Evolutionary conservation across 805 yeast genomes (phyloP).

Genomic region (Candida fluviatilis): DNA sequence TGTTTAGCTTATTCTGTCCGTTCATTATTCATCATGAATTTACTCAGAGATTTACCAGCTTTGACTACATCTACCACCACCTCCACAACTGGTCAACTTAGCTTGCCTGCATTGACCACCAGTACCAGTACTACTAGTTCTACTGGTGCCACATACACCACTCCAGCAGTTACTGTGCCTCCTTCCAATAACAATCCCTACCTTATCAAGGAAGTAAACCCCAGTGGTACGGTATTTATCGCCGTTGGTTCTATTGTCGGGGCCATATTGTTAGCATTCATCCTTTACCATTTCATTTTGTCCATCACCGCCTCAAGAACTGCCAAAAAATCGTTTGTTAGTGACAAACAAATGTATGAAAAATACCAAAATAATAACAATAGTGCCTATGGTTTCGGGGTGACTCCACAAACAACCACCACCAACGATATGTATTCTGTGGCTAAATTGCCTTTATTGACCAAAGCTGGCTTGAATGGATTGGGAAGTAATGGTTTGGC

Average conservation of each 20-base stretch:
- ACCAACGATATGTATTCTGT: constrained; percentile 17
- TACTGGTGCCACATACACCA: constrained; percentile 25
- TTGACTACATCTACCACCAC: not conserved
- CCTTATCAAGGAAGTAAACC: constrained; percentile 46
- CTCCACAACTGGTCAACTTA: not conserved
- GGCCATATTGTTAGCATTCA: constrained; percentile 48
- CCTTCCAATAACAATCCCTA: constrained; percentile 61
- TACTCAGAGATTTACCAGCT: not conserved
- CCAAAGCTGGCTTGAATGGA: constrained; percentile 15
- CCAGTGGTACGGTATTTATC: constrained; percentile 80
- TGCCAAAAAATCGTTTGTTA: constrained; percentile 43
- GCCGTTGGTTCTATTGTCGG: constrained; percentile 72
- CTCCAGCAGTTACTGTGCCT: constrained; percentile 56
- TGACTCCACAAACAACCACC: constrained; percentile 18
- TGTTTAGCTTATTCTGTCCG: no score
- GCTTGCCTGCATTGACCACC: constrained; percentile 8
- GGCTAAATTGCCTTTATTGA: constrained; percentile 32
- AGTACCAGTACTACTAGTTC: not conserved
- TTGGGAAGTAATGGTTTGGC: no score
- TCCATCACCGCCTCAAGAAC: constrained; percentile 47
- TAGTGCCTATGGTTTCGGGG: constrained; percentile 18
- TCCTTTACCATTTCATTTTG: constrained; percentile 49
- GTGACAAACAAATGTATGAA: constrained; percentile 29
- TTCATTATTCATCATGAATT: not conserved
- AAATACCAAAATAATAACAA: constrained; percentile 27